Evolutionary conservation across 1,139 yeast species (phyloP).

Genomic region (Pichia sp.): DNA sequence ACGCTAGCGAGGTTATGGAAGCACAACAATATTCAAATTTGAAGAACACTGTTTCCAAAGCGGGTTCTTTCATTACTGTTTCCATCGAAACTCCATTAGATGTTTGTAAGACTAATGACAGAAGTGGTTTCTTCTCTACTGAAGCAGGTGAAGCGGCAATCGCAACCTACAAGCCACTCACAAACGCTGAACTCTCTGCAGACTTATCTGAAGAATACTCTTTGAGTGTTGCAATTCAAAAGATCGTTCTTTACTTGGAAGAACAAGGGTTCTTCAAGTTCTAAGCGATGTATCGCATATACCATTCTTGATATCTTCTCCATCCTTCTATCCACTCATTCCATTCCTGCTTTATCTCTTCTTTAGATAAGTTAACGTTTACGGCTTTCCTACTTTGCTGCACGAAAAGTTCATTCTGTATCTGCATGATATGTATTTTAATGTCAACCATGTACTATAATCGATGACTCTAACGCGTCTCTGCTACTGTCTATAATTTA

Average conservation of each 20-base stretch:
- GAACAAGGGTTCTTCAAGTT: conserved; percentile 69
- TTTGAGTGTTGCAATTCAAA: conserved; percentile 58
- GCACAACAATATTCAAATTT: conserved; percentile 32
- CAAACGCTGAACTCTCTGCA: conserved; percentile 45
- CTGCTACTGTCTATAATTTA: too few species aligned
- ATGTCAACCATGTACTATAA: too few species aligned
- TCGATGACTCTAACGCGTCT: too few species aligned
- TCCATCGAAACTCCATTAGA: conserved; percentile 45
- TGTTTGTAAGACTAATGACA: conserved; percentile 37
- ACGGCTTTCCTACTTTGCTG: too few species aligned
- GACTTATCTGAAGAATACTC: conserved; percentile 40
- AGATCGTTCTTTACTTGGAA: conserved; percentile 63
- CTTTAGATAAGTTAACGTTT: too few species aligned
- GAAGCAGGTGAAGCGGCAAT: conserved; percentile 34
- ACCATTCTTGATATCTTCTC: not conserved
- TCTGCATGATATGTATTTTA: too few species aligned
- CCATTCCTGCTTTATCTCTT: too few species aligned
- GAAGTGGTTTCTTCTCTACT: conserved; percentile 38
- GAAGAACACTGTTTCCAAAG: conserved; percentile 33
- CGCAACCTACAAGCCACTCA: conserved; percentile 41
- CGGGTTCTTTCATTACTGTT: conserved; percentile 42
- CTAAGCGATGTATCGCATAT: conserved; percentile 15
- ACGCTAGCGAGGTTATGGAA: conserved; percentile 40
- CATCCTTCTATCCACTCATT: too few species aligned
- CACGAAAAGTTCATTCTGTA: too few species aligned